Evolutionary conservation across 257 asterid genomes (phyloP).

Genomic region (Schizonepeta tenuifolia): DNA sequence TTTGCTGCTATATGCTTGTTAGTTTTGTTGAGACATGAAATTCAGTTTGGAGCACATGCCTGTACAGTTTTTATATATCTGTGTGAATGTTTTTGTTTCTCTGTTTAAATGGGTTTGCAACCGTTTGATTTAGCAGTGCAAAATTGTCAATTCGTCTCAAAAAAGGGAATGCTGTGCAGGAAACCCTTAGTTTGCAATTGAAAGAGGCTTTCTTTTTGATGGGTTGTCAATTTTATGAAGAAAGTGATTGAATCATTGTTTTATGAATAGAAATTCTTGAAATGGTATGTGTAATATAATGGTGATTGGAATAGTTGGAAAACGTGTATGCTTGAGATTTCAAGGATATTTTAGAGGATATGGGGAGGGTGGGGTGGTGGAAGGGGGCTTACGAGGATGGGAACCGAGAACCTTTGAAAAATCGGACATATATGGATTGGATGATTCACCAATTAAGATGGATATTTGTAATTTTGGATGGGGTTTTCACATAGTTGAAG

Average conservation of each 20-base stretch:
- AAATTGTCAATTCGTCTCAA: conserved; percentile 16
- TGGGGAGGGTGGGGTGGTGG: background rate
- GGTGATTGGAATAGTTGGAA: background rate
- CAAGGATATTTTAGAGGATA: conserved; percentile 17
- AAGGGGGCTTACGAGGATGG: conserved; percentile 18
- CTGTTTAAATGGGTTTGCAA: conserved; percentile 35
- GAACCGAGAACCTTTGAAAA: conserved; percentile 12
- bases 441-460: conserved; percentile 9
- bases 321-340: conserved; percentile 21
- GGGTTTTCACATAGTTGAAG: conserved; percentile 23
- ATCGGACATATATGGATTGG: background rate
- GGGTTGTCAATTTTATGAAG: conserved; percentile 28
- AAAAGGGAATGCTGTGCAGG: conserved; percentile 28
- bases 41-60: conserved; percentile 29
- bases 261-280: conserved; percentile 24
- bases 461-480: conserved; percentile 20
- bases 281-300: conserved; percentile 27
- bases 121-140: conserved; percentile 30
- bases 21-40: conserved; percentile 27
- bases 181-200: conserved; percentile 35
- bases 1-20: conserved; percentile 18
- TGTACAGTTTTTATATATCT: conserved; percentile 23
- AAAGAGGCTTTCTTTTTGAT: conserved; percentile 21
- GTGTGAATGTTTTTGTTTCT: conserved; percentile 35
- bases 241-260: conserved; percentile 3